phyloP scores from a whole-genome alignment of 441 rosid species.

The Arabidopsis hybrid region DNA sequence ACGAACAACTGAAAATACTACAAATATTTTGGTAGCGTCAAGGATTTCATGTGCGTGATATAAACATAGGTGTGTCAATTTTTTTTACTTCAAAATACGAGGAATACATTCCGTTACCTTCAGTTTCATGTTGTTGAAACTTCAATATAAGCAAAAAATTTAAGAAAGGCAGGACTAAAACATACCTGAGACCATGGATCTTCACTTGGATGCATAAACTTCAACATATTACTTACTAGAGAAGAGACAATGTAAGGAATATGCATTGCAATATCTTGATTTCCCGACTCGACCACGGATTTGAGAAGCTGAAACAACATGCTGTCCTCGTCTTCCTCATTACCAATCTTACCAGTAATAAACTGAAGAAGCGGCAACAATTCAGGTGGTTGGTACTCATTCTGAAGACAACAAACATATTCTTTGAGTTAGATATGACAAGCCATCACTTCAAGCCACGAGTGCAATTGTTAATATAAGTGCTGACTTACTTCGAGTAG shows the following conservation, averaged over 20 bases:
- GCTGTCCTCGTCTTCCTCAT: conserved; percentile 72
- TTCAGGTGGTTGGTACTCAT: conserved; percentile 79
- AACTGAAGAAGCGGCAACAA: conserved; percentile 86
- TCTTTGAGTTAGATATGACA: conserved; percentile 35
- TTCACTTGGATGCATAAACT: conserved; percentile 54
- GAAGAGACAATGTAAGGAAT: conserved; percentile 74
- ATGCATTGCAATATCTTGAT: conserved; percentile 61
- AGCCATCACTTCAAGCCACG: conserved; percentile 25
- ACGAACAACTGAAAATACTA: conserved; percentile 11
- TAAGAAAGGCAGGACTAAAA: conserved; percentile 26
- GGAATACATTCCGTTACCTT: conserved; percentile 12
- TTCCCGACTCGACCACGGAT: conserved; percentile 72
- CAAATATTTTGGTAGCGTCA: conserved; percentile 12
- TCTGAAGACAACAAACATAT: conserved; percentile 54
- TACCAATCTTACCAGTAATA: conserved; percentile 70
- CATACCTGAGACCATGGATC: conserved; percentile 82
- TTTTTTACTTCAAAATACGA: conserved; percentile 8
- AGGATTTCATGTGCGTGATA: conserved; percentile 25
- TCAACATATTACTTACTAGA: conserved; percentile 58
- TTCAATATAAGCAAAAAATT: conserved; percentile 17
- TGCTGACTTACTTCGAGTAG: conserved; percentile 70
- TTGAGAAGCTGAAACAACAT: conserved; percentile 77
- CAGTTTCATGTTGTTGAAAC: conserved; percentile 20
- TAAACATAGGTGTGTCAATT: conserved; percentile 18
- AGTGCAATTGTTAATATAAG: conserved; percentile 13